phyloP scores from a whole-genome alignment of 805 yeast genomes.

The Lipomyces sp. region DNA sequence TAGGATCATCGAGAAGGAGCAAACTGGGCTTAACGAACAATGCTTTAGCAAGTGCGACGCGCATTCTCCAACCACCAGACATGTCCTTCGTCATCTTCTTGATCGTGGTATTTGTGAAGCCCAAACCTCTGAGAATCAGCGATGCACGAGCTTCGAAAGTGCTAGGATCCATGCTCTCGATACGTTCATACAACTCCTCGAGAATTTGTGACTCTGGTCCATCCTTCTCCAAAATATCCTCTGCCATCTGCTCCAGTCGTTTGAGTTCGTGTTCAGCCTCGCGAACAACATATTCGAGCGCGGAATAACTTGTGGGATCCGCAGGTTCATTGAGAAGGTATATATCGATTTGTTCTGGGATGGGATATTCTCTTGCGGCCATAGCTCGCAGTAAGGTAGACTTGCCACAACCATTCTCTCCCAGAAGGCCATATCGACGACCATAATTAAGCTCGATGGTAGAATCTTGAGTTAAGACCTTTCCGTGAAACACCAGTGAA shows the following conservation, averaged over 20 bases:
- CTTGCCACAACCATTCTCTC: conserved; percentile 99
- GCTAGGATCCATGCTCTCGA: conserved; percentile 92
- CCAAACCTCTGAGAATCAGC: conserved; percentile 92
- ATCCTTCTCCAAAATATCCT: conserved; percentile 82
- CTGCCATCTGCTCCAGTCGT: conserved; percentile 87
- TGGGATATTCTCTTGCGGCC: conserved; percentile 95
- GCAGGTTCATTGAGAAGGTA: conserved; percentile 97
- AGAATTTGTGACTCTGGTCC: conserved; percentile 91
- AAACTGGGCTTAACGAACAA: conserved; percentile 97
- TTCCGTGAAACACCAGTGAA: conserved; percentile 95
- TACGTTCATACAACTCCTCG: conserved; percentile 91
- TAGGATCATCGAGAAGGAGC: conserved; percentile 94
- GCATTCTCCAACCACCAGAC: conserved; percentile 99
- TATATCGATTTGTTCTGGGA: conserved; percentile 89
- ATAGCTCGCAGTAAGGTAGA: conserved; percentile 90
- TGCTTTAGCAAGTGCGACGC: conserved; percentile 98
- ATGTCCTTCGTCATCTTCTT: conserved; percentile 94
- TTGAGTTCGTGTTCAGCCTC: conserved; percentile 95
- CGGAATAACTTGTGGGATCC: conserved; percentile 87
- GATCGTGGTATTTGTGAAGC: conserved; percentile 86
- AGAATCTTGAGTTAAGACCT: conserved; percentile 92
- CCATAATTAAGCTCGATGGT: conserved; percentile 92
- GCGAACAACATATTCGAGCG: conserved; percentile 93
- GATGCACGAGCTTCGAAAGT: conserved; percentile 98
- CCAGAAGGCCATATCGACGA: conserved; percentile 95